Percentiles rank a stretch among this genome's conserved stretches.
Conservation (phyloP, 352 stramenopile genomes). For the Pythium aquatile region DNA sequence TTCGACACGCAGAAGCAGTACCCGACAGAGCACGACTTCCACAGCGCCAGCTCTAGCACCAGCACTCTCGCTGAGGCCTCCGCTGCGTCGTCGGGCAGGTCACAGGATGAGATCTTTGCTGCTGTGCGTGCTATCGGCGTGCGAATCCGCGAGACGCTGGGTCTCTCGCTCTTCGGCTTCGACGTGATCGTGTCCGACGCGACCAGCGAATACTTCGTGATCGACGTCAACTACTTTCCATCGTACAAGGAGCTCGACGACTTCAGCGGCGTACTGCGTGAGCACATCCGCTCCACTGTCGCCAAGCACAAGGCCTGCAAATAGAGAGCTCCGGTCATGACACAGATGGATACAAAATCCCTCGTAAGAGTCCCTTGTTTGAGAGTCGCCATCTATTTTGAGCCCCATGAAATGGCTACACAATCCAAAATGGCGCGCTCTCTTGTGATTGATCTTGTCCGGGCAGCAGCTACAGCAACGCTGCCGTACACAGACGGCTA, state of each 20-base stretch:
- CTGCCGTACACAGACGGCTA: not conserved
- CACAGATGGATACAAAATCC: constrained; percentile 11
- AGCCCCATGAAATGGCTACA: not conserved
- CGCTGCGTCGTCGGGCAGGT: constrained; percentile 8
- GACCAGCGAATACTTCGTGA: constrained; percentile 59
- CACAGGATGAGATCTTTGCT: constrained; percentile 54
- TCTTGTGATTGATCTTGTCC: constrained; percentile 2
- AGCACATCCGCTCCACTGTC: constrained; percentile 41
- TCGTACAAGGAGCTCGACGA: constrained; percentile 82
- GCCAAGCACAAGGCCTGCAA: constrained; percentile 4
- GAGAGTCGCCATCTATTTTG: not conserved
- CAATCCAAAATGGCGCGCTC: not conserved
- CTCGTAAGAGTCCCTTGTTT: not conserved
- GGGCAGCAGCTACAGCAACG: not conserved
- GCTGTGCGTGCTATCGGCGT: constrained; percentile 59
- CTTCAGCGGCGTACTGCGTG: constrained; percentile 54
- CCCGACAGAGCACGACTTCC: constrained; percentile 63
- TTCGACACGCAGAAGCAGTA: constrained; percentile 85
- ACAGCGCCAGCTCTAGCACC: constrained; percentile 9
- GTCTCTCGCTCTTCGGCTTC: constrained; percentile 80
- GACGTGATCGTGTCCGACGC: constrained; percentile 79
- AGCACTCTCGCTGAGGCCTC: not conserved
- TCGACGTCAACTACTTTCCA: constrained; percentile 89
- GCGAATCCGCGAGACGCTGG: constrained; percentile 55
- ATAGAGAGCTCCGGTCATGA: not conserved